A percentile compares a stretch with the other conserved stretches of the same genome.
phyloP scores from a whole-genome alignment of 208 protist species.

The Trypanosomatidae sp. region DNA sequence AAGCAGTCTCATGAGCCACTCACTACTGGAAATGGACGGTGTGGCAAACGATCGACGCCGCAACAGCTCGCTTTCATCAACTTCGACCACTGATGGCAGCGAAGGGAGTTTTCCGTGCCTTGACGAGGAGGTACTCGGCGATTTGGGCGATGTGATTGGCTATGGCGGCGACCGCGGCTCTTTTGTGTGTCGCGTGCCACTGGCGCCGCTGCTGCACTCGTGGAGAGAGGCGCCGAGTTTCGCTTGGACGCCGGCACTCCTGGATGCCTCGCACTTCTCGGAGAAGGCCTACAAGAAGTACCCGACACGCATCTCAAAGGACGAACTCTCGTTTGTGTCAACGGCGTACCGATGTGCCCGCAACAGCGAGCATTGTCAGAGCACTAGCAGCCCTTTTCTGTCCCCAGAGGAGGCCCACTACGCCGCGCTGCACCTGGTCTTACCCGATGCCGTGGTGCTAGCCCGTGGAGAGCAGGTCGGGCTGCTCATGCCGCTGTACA shows the following conservation, averaged over 20 bases:
- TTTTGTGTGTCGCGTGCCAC: slow-evolving; percentile 55
- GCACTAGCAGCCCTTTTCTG: slow-evolving; percentile 11
- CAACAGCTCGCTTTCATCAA: not conserved
- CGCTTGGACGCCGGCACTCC: not conserved
- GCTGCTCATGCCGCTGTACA: slow-evolving; percentile 71
- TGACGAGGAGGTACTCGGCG: slow-evolving; percentile 21
- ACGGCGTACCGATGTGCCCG: slow-evolving; percentile 22
- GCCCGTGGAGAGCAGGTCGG: slow-evolving; percentile 38
- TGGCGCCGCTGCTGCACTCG: slow-evolving; percentile 6
- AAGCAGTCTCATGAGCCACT: not conserved
- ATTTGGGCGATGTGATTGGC: slow-evolving; percentile 44
- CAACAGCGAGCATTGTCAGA: slow-evolving; percentile 18
- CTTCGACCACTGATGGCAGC: not conserved
- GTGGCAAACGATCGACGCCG: not conserved
- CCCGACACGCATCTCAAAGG: slow-evolving; percentile 25
- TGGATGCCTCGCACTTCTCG: too few species aligned
- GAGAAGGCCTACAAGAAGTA: slow-evolving; percentile 45
- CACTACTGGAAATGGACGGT: not conserved
- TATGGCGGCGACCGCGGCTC: slow-evolving; percentile 74
- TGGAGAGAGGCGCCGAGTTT: not conserved
- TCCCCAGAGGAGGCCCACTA: slow-evolving; percentile 19
- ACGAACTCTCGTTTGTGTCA: slow-evolving; percentile 35
- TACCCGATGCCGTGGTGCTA: slow-evolving; percentile 59
- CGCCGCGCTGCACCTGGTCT: slow-evolving; percentile 46
- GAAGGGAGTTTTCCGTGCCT: slow-evolving; percentile 8